Evolutionary conservation across 208 protist genomes (phyloP).

Genomic region (Trypanosoma scelopori): DNA sequence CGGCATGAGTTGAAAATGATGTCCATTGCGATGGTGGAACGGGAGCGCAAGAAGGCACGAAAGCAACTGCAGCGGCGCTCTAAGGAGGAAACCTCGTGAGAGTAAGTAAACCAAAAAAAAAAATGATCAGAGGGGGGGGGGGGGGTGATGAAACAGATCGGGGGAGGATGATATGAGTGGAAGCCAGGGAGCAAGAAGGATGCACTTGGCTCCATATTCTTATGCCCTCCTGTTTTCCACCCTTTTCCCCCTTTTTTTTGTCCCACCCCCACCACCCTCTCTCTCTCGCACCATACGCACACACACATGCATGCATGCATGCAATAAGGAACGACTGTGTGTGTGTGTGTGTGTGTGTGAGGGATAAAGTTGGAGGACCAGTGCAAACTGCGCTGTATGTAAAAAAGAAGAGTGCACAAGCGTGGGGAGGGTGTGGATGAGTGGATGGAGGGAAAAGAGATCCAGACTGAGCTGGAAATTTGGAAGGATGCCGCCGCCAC

Average conservation of each 20-base stretch:
- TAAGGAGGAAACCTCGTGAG: conserved; percentile 43
- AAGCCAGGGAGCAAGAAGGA: background rate
- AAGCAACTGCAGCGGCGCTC: conserved; percentile 53
- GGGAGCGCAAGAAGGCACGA: conserved; percentile 82
- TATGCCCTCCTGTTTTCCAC: background rate
- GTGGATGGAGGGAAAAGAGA: too few relatives aligned
- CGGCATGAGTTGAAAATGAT: conserved; percentile 89
- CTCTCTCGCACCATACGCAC: background rate
- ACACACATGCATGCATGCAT: background rate
- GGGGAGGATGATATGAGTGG: background rate
- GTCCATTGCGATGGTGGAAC: conserved; percentile 81
- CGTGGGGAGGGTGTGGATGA: too few relatives aligned
- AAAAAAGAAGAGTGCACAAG: too few relatives aligned
- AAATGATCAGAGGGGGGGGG: conserved; percentile 1
- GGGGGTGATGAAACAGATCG: background rate
- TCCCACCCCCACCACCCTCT: background rate
- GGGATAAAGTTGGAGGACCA: too few relatives aligned
- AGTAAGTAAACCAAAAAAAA: conserved; percentile 1
- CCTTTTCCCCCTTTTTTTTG: background rate
- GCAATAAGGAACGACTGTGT: background rate
- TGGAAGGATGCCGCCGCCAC: too few relatives aligned
- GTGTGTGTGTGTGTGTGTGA: background rate
- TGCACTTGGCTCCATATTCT: too few relatives aligned
- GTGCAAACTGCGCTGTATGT: too few relatives aligned
- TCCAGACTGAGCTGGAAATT: too few relatives aligned